phyloP scores from a whole-genome alignment of 345 rosid genomes.

The Eucalyptus caleyi region DNA sequence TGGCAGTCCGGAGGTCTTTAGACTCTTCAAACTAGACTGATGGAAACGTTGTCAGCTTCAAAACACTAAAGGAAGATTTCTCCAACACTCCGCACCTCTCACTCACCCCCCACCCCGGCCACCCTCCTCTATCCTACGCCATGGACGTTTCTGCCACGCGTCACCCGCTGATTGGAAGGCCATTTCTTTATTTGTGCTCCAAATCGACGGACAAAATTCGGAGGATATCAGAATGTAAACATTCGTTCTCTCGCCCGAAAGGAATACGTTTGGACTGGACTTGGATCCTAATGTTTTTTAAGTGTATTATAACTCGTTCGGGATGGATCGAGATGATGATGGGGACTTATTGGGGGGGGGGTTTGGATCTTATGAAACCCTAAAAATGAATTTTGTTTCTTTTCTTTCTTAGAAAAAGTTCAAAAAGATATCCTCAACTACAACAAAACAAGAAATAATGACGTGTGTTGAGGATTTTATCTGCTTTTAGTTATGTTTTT shows the following conservation, averaged over 20 bases:
- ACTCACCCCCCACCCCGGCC: background rate
- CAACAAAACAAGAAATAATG: background rate
- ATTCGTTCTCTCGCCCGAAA: background rate
- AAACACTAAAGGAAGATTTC: no score
- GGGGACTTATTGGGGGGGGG: background rate
- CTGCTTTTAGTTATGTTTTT: background rate
- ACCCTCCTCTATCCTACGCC: background rate
- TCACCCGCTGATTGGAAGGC: background rate
- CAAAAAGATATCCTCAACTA: background rate
- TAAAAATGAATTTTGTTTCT: background rate
- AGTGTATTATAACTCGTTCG: background rate
- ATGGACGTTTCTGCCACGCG: background rate
- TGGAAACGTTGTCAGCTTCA: no score
- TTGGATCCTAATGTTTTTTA: background rate
- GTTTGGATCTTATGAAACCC: background rate
- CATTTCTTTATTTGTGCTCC: background rate
- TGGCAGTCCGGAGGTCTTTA: no score
- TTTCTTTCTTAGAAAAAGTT: background rate
- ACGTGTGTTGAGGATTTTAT: background rate
- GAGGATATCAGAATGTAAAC: background rate
- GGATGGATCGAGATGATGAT: background rate
- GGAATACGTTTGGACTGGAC: background rate
- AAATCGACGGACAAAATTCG: background rate
- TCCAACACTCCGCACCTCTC: no score
- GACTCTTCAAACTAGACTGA: no score